These are phyloP conservation scores for Eucalyptus globulus DNA, from an alignment of 345 rosid species.

Conservation along the genomic window DNA sequence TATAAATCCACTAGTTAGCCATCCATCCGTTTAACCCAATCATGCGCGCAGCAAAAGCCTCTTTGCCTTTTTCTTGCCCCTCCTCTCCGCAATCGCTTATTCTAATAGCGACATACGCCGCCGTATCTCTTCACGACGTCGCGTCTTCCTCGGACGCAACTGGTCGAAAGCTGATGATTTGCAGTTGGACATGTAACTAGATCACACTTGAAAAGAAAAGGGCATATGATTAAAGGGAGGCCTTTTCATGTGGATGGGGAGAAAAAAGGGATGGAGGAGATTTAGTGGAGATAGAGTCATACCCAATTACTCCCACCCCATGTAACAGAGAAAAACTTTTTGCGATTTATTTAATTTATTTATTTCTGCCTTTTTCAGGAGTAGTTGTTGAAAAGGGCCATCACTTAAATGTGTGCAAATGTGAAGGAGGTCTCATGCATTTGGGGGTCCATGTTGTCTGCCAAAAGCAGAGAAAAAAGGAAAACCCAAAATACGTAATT, in stretches of 20 bases:
- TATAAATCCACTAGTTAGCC: not conserved
- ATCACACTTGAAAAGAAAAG: not conserved
- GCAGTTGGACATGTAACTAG: not conserved
- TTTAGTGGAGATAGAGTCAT: slow-evolving; percentile 1
- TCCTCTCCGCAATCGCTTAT: not conserved
- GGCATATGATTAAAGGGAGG: not conserved
- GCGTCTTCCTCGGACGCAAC: not conserved
- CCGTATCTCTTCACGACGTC: not conserved
- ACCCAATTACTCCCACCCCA: not conserved
- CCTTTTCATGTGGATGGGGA: not conserved
- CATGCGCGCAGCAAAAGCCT: not conserved
- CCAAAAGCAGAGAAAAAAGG: not conserved
- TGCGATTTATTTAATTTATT: not conserved
- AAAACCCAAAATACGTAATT: not conserved
- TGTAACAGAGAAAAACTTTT: not conserved
- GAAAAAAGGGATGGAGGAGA: not conserved
- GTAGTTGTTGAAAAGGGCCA: slow-evolving; percentile 4
- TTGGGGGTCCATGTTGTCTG: not conserved
- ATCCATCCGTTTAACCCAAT: not conserved
- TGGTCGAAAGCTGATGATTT: not conserved
- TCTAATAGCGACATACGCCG: not conserved
- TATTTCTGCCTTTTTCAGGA: not conserved
- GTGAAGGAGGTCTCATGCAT: not conserved
- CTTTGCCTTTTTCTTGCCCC: not conserved
- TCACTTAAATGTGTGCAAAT: not conserved